A percentile compares a stretch with the other conserved stretches of the same genome.
These are phyloP conservation scores for Penicillium coffeae DNA, from an alignment of 495 filamentous ascomycete genomes.

Conservation along the genomic window DNA sequence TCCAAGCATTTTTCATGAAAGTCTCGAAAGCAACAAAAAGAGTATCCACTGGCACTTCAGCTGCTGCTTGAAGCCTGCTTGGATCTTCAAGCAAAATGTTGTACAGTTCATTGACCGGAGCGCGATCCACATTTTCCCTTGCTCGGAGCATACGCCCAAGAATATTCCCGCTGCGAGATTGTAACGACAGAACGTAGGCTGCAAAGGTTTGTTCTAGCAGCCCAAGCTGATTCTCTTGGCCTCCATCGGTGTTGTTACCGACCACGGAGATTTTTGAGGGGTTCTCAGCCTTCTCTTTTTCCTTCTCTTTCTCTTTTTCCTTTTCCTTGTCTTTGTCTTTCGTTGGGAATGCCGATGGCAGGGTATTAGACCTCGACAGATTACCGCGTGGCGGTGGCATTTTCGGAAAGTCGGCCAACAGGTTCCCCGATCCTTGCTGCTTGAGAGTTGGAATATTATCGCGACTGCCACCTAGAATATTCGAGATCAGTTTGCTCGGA, in stretches of 20 bases:
- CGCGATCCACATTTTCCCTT: slow-evolving; percentile 68
- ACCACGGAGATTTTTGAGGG: slow-evolving; percentile 35
- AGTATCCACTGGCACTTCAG: slow-evolving; percentile 79
- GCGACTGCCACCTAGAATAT: slow-evolving; percentile 61
- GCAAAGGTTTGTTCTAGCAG: slow-evolving; percentile 83
- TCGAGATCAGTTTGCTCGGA: slow-evolving; percentile 87
- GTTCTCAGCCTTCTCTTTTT: slow-evolving; percentile 21
- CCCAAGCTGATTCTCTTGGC: slow-evolving; percentile 50
- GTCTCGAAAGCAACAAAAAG: slow-evolving; percentile 93
- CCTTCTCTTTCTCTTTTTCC: slow-evolving; percentile 24
- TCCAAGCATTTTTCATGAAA: slow-evolving; percentile 86
- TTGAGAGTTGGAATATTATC: slow-evolving; percentile 34
- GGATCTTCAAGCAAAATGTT: slow-evolving; percentile 81
- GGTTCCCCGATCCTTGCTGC: slow-evolving; percentile 32
- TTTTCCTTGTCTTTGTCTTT: slow-evolving; percentile 25
- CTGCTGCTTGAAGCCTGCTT: slow-evolving; percentile 64
- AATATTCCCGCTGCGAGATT: slow-evolving; percentile 78
- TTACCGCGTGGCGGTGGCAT: slow-evolving; percentile 34
- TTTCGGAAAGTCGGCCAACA: slow-evolving; percentile 38
- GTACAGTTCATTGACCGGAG: slow-evolving; percentile 85
- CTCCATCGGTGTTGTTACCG: slow-evolving; percentile 15
- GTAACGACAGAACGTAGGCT: slow-evolving; percentile 76
- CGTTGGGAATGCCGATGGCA: slow-evolving; percentile 33
- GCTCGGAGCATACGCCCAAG: slow-evolving; percentile 69
- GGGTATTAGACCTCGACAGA: slow-evolving; percentile 37